Percentiles rank a stretch among this genome's conserved stretches.
phyloP scores from a whole-genome alignment of 2,329 filamentous ascomycete species.

The Clonostachys byssicola region DNA sequence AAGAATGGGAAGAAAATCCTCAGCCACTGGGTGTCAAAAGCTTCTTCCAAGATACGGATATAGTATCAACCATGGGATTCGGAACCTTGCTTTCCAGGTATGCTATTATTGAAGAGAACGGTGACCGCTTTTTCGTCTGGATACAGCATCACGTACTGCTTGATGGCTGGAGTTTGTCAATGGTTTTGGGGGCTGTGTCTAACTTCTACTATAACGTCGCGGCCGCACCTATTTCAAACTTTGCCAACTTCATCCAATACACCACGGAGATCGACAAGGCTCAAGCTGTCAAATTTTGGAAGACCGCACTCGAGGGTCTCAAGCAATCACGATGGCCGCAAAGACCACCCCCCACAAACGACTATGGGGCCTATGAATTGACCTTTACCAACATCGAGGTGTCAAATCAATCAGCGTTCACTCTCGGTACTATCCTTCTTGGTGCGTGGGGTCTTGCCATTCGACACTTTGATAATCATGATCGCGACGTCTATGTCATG shows the following conservation, averaged over 20 bases:
- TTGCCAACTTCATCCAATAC: neutral
- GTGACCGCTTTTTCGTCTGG: conserved; percentile 6
- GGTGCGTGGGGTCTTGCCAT: conserved; percentile 3
- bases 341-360: neutral
- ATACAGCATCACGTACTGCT: conserved; percentile 9
- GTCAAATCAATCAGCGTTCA: neutral
- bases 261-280: neutral
- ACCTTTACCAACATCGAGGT: too few relatives aligned
- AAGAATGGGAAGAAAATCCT: neutral
- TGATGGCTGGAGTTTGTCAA: conserved; percentile 8
- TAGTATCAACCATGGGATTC: conserved; percentile 1
- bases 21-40: neutral
- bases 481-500: neutral
- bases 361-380: neutral
- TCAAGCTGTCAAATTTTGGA: neutral
- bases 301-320: neutral
- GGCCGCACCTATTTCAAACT: conserved; percentile 8
- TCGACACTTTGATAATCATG: neutral
- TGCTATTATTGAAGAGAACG: conserved; percentile 3
- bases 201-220: neutral
- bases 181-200: conserved; percentile 1
- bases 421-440: neutral
- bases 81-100: conserved; percentile 5
- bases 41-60: neutral
- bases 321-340: neutral